phyloP scores from a whole-genome alignment of 2,329 filamentous ascomycete species.

The Lachnellula cervina region DNA sequence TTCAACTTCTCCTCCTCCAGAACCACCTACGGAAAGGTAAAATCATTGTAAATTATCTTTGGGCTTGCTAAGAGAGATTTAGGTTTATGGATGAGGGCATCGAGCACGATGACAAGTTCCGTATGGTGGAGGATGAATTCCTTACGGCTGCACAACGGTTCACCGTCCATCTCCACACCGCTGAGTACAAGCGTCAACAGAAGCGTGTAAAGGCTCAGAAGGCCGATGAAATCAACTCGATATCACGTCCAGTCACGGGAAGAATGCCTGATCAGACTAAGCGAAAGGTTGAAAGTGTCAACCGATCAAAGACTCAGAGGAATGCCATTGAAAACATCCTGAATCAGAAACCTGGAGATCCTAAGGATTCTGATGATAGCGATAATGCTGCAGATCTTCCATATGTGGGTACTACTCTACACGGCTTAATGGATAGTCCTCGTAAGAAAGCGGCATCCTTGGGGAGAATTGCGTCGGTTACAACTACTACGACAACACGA shows the following conservation, averaged over 20 bases:
- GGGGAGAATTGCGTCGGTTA: constrained; percentile 18
- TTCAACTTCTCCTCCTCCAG: constrained; percentile 49
- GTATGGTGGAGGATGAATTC: constrained; percentile 84
- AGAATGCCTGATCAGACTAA: constrained; percentile 28
- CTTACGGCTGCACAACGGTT: constrained; percentile 61
- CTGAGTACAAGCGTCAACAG: constrained; percentile 68
- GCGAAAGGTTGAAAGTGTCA: constrained; percentile 31
- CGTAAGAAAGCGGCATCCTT: constrained; percentile 30
- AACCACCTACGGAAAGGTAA: constrained; percentile 44
- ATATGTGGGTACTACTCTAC: constrained; percentile 36
- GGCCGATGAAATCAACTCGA: constrained; percentile 38
- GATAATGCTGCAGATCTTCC: constrained; percentile 29
- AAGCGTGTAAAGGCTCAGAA: constrained; percentile 50
- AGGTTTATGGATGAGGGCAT: constrained; percentile 56
- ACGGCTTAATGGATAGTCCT: constrained; percentile 41
- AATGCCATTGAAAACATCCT: constrained; percentile 25
- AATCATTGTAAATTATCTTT: constrained; percentile 4
- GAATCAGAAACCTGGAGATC: constrained; percentile 15
- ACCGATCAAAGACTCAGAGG: constrained; percentile 35
- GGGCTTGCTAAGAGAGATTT: constrained; percentile 6
- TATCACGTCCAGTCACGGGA: constrained; percentile 36
- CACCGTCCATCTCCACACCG: constrained; percentile 71
- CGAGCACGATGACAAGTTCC: constrained; percentile 66
- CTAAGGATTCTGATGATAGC: constrained; percentile 26
- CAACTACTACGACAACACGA: constrained; percentile 23